Conservation (phyloP, 1,284 basidiomycete genomes). For the Leccinum cinnamomeum region DNA sequence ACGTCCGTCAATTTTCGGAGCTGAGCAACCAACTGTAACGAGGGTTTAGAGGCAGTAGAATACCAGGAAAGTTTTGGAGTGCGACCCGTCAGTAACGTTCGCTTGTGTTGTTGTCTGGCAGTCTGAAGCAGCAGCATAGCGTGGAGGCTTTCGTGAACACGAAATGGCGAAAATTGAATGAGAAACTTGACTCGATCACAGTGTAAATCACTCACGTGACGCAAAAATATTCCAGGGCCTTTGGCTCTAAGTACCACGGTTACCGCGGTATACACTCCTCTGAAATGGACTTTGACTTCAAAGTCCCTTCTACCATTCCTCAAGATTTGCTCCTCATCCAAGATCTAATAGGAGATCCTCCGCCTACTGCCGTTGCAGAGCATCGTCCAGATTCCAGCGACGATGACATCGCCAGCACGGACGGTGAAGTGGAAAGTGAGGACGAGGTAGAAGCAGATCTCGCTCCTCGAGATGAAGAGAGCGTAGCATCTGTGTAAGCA, state of each 20-base stretch:
- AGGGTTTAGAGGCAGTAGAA: conserved; percentile 46
- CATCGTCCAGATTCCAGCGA: conserved; percentile 26
- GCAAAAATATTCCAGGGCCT: conserved; percentile 1
- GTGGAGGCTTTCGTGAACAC: background rate
- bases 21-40: conserved; percentile 81
- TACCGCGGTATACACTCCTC: background rate
- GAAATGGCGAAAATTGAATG: background rate
- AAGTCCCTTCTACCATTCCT: conserved; percentile 56
- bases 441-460: conserved; percentile 68
- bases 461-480: conserved; percentile 41
- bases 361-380: conserved; percentile 10
- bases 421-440: conserved; percentile 56
- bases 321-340: conserved; percentile 75
- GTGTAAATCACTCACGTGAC: conserved; percentile 22
- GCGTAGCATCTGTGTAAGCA: conserved; percentile 27
- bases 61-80: conserved; percentile 27
- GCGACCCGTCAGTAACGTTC: conserved; percentile 2
- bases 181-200: background rate
- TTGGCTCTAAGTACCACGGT: too few relatives aligned
- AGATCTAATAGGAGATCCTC: conserved; percentile 51
- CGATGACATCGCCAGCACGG: conserved; percentile 53
- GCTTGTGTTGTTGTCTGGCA: conserved; percentile 21
- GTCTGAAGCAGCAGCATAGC: conserved; percentile 11
- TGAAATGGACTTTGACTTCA: conserved; percentile 46
- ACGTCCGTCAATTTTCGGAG: conserved; percentile 81